These are phyloP conservation scores for Citrullus colocynthis DNA, from an alignment of 306 rosid genomes.

Conservation along the genomic window DNA sequence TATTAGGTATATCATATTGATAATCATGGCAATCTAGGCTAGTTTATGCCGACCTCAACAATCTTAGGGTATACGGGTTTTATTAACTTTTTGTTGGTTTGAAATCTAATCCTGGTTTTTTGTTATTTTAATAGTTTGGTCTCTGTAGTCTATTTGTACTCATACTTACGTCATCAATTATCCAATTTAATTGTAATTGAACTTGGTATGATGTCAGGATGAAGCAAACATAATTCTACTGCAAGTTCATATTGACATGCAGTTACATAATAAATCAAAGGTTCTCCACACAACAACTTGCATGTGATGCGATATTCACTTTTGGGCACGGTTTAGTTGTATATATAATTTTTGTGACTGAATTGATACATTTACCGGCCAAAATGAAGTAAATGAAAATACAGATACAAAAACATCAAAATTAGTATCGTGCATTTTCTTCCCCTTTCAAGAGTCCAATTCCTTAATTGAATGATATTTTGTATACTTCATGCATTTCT, in stretches of 20 bases:
- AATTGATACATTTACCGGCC: neutral
- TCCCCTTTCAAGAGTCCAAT: neutral
- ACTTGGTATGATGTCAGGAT: neutral
- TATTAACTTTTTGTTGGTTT: neutral
- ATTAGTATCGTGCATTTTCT: neutral
- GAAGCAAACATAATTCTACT: neutral
- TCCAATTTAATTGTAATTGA: neutral
- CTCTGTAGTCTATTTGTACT: neutral
- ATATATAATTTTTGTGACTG: neutral
- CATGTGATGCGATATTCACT: neutral
- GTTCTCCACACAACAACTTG: neutral
- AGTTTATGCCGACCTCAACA: neutral
- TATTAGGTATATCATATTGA: neutral
- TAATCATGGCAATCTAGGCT: neutral
- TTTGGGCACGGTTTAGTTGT: neutral
- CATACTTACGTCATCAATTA: neutral
- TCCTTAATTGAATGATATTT: neutral
- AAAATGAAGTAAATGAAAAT: neutral
- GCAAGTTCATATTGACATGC: neutral
- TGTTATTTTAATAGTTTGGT: neutral
- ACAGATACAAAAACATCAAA: neutral
- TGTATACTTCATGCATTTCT: neutral
- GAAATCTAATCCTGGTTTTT: neutral
- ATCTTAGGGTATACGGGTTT: neutral
- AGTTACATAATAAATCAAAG: neutral